Conservation (phyloP, 805 yeast genomes). For the Pichia membranifaciens region DNA sequence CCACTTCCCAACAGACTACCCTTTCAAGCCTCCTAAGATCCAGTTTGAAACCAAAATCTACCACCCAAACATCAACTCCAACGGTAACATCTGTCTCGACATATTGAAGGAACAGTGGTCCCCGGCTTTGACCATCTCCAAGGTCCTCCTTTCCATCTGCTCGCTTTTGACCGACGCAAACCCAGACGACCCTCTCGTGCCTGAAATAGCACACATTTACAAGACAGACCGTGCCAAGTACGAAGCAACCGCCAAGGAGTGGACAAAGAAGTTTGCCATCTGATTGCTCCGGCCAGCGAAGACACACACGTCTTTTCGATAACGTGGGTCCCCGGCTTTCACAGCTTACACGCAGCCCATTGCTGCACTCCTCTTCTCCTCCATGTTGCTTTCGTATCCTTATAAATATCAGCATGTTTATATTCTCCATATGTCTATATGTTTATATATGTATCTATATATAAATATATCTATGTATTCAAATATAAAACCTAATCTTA, state of each 20-base stretch:
- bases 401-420: constrained; percentile 1
- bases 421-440: too few species aligned
- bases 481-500: too few species aligned
- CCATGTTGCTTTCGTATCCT: background rate
- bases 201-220: constrained; percentile 95
- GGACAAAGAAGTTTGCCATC: constrained; percentile 98
- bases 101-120: constrained; percentile 98
- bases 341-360: too few species aligned
- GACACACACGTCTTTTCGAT: too few species aligned
- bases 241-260: constrained; percentile 95
- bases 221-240: constrained; percentile 90
- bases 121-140: constrained; percentile 94
- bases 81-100: constrained; percentile 94
- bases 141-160: constrained; percentile 90
- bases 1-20: constrained; percentile 98
- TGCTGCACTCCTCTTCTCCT: background rate
- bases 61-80: constrained; percentile 94
- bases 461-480: background rate
- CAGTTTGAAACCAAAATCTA: constrained; percentile 91
- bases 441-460: background rate
- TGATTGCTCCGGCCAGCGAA: constrained; percentile 25
- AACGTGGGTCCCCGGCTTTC: too few species aligned
- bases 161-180: constrained; percentile 95
- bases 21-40: constrained; percentile 96
- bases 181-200: constrained; percentile 98